phyloP scores from a whole-genome alignment of 352 stramenopile genomes.

The Phytophthora pluvialis region DNA sequence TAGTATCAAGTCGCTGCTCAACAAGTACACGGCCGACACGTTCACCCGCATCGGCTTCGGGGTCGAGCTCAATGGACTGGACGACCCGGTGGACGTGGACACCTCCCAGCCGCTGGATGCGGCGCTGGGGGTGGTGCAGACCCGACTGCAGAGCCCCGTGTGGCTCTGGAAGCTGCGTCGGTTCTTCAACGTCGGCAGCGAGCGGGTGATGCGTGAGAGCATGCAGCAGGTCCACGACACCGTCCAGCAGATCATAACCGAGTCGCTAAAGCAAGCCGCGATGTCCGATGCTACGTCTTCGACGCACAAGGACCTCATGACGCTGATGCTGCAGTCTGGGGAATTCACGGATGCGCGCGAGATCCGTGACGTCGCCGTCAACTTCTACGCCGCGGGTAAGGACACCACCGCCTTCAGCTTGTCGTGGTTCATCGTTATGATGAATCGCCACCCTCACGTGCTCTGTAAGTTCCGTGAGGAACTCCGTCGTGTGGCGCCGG shows the following conservation, averaged over 20 bases:
- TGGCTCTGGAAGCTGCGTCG: slow-evolving; percentile 50
- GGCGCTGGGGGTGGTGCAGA: slow-evolving; percentile 35
- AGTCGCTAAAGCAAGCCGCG: slow-evolving; percentile 24
- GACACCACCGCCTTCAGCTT: slow-evolving; percentile 73
- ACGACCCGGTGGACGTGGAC: slow-evolving; percentile 20
- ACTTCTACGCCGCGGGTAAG: slow-evolving; percentile 67
- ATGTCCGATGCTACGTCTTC: background rate
- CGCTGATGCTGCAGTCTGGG: slow-evolving; percentile 47
- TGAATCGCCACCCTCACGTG: slow-evolving; percentile 55
- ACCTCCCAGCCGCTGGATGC: slow-evolving; percentile 19
- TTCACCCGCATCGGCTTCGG: slow-evolving; percentile 73
- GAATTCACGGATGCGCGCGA: slow-evolving; percentile 30
- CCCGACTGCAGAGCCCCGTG: slow-evolving; percentile 39
- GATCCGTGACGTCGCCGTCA: slow-evolving; percentile 76
- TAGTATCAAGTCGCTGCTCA: slow-evolving; percentile 49
- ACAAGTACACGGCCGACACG: slow-evolving; percentile 58
- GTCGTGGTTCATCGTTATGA: slow-evolving; percentile 73
- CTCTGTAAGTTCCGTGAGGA: slow-evolving; percentile 49
- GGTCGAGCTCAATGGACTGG: slow-evolving; percentile 52
- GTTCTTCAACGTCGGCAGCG: slow-evolving; percentile 36
- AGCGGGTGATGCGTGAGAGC: slow-evolving; percentile 31
- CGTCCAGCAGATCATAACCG: slow-evolving; percentile 37
- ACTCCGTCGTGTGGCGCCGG: slow-evolving; percentile 33
- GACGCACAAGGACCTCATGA: slow-evolving; percentile 42
- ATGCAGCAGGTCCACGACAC: slow-evolving; percentile 40